These are phyloP conservation scores for Trichoderma arundinaceum DNA, from an alignment of 2,329 filamentous ascomycete genomes.

Conservation along the genomic window DNA sequence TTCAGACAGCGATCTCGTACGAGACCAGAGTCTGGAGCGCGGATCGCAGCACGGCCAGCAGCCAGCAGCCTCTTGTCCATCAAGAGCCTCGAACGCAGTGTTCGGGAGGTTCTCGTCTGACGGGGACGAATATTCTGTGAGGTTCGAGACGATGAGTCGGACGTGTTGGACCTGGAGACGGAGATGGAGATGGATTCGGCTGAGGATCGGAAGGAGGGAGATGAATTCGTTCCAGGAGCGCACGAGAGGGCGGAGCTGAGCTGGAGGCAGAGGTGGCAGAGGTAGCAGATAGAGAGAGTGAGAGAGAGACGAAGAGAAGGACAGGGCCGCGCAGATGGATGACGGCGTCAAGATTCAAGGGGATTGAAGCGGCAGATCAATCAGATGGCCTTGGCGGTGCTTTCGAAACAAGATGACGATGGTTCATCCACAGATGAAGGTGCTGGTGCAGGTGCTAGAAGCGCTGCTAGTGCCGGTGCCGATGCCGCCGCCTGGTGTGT, in stretches of 20 bases:
- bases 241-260: background rate
- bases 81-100: conserved; percentile 39
- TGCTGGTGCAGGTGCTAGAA: background rate
- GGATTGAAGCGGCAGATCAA: conserved; percentile 4
- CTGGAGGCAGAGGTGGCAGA: background rate
- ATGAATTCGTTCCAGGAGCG: background rate
- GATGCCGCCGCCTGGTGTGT: conserved; percentile 1
- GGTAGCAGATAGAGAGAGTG: background rate
- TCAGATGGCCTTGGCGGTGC: background rate
- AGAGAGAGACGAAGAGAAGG: conserved; percentile 2
- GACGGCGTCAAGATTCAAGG: background rate
- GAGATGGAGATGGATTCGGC: background rate
- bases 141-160: background rate
- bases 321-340: background rate
- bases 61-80: conserved; percentile 48
- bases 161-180: background rate
- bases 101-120: conserved; percentile 1
- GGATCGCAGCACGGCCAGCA: conserved; percentile 44
- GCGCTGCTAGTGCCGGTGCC: conserved; percentile 4
- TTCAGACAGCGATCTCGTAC: conserved; percentile 40
- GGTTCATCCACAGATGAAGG: background rate
- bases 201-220: background rate
- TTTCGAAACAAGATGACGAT: conserved; percentile 5
- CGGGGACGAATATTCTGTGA: background rate
- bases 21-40: conserved; percentile 41